Evolutionary conservation across 495 filamentous ascomycete species (phyloP).

Genomic region (Aspergillus affinis): DNA sequence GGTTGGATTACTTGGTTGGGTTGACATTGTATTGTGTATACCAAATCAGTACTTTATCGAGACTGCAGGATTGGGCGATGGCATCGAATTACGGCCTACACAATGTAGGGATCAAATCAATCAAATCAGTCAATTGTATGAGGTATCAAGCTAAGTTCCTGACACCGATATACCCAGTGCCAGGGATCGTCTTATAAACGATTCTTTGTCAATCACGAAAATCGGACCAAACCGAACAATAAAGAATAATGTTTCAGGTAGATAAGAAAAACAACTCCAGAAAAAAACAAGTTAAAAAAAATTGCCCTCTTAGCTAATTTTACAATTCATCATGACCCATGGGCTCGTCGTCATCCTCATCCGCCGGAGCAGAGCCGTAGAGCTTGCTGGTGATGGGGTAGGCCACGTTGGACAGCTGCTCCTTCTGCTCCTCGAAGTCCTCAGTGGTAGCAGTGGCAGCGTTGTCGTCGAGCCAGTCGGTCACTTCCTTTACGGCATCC

Average conservation of each 20-base stretch:
- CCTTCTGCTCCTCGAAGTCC: constrained; percentile 99
- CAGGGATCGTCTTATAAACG: not conserved
- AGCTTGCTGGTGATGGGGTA: constrained; percentile 99
- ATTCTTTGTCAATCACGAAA: constrained; percentile 12
- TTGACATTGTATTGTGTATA: constrained; percentile 1
- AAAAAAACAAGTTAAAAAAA: constrained; percentile 29
- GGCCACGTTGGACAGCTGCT: constrained; percentile 94
- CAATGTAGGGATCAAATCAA: not conserved
- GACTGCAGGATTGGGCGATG: not conserved
- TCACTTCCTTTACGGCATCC: constrained; percentile 95
- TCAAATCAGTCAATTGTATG: constrained; percentile 13
- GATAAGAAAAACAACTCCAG: constrained; percentile 47
- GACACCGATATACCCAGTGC: not conserved
- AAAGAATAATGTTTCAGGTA: constrained; percentile 7
- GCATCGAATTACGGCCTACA: not conserved
- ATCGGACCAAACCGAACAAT: constrained; percentile 11
- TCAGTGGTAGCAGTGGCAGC: constrained; percentile 79
- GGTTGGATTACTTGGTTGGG: not conserved
- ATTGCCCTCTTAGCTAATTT: constrained; percentile 45
- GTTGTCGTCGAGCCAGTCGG: constrained; percentile 98
- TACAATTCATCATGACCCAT: constrained; percentile 89
- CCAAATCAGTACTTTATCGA: not conserved
- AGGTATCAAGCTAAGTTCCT: constrained; percentile 35
- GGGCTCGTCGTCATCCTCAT: constrained; percentile 72
- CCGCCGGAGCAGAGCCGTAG: constrained; percentile 69